Evolutionary conservation across 768 basidiomycete species (phyloP), one percentile per base, ranked within the genome.

Genomic region (Suillus subalutaceus): DNA sequence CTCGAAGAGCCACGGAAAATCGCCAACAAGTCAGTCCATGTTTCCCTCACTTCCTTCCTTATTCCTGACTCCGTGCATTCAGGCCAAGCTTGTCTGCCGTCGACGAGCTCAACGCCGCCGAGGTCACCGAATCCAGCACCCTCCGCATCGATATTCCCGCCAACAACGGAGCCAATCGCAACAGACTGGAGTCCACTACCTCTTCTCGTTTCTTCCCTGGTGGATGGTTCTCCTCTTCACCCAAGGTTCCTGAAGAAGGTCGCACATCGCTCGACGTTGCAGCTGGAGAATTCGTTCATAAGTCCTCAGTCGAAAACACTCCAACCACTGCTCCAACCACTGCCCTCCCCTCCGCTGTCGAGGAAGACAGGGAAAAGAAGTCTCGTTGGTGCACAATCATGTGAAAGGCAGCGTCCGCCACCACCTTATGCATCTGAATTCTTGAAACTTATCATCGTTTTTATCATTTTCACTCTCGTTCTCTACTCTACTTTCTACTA

Each of bases 121-220:
- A 41, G 20, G 35, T 46, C 57, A 26, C 38, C 18, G 58, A 38
- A 63, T n/a, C 37, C 6, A 41, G 20, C 32, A 63, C 56, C 44
- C 64, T 68, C 38, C 66, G 67, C n/a, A 65, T 68, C 38, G 67
- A 71, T 40, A 56, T 65, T 26, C 66, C 66, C 55, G 67, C 73
- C 26, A 67, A 70, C 20, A 57, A 66, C 0, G 68, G 67, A 20
- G 38, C 66, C 8, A 55, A 53, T 35, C 85, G 70, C 16, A 77
- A 77, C 2, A 76, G 85, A 59, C 77, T 82, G n/a, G 84, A 85
- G 70, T 86, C 86, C 12, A 83, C 84, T 1, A 77, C 85, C 4
- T 86, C 86, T n/a, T 86, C 85, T 15, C 79, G 83, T 57, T 82
- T 84, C 75, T 85, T 87, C 81, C 85, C 85, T 10, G 86, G 86